These are phyloP conservation scores for Immersiporthe knoxdaviesiana DNA, from an alignment of 2,329 filamentous ascomycete species.

Conservation along the genomic window DNA sequence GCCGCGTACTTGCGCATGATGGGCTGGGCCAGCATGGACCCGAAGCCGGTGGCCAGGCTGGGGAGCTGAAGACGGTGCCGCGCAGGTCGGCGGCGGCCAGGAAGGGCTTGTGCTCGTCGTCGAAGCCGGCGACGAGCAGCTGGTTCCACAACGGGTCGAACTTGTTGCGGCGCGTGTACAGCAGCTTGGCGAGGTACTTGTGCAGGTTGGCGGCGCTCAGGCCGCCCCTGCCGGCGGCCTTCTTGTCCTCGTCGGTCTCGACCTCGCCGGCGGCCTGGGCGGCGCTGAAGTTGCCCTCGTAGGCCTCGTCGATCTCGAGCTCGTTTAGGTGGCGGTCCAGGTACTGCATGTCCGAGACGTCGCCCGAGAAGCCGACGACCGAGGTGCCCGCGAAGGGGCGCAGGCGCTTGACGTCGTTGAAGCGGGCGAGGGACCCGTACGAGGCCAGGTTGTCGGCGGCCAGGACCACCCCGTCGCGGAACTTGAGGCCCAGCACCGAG, in stretches of 20 bases:
- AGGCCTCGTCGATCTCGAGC: constrained; percentile 87
- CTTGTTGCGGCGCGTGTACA: constrained; percentile 92
- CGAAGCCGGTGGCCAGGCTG: constrained; percentile 90
- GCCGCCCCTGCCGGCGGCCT: constrained; percentile 64
- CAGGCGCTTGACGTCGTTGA: constrained; percentile 95
- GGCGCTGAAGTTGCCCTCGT: constrained; percentile 51
- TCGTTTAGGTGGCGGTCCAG: constrained; percentile 88
- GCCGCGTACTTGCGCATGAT: constrained; percentile 83
- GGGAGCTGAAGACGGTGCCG: constrained; percentile 90
- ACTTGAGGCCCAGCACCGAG: constrained; percentile 93
- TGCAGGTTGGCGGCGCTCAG: constrained; percentile 94
- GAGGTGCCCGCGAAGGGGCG: constrained; percentile 83
- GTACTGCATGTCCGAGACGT: constrained; percentile 99
- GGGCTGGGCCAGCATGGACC: constrained; percentile 88
- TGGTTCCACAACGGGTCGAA: constrained; percentile 99
- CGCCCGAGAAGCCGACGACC: constrained; percentile 91
- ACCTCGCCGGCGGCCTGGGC: constrained; percentile 42
- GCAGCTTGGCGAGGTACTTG: constrained; percentile 92
- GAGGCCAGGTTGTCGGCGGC: constrained; percentile 97
- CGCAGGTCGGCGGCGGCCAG: constrained; percentile 89
- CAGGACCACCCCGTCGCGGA: constrained; percentile 93
- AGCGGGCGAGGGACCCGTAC: constrained; percentile 94
- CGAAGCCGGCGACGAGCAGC: constrained; percentile 86
- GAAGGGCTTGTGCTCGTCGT: constrained; percentile 80
- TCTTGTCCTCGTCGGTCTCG: constrained; percentile 49